phyloP scores from a whole-genome alignment of 768 basidiomycete genomes.

The Mycena galericulata region DNA sequence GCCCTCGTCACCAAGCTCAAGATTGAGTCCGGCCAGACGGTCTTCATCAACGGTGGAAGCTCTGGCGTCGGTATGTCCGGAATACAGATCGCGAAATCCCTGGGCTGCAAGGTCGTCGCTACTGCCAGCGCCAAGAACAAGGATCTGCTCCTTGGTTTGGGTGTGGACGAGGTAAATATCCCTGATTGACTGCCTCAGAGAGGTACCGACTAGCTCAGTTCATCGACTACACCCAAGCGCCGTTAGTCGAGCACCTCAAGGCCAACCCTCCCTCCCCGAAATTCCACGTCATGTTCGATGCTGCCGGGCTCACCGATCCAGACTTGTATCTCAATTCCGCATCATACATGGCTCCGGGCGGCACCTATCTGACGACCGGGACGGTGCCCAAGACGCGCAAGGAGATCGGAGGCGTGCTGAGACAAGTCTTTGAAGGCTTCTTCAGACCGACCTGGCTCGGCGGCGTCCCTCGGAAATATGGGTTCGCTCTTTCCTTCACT shows the following conservation, averaged over 20 bases:
- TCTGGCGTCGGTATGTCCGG: conserved; percentile 75
- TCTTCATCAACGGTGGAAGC: conserved; percentile 80
- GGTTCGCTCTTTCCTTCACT: conserved; percentile 47
- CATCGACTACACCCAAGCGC: conserved; percentile 69
- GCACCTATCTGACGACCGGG: conserved; percentile 65
- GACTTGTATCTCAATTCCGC: conserved; percentile 61
- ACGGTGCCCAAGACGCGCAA: conserved; percentile 51
- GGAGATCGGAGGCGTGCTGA: conserved; percentile 48
- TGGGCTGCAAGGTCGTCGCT: conserved; percentile 67
- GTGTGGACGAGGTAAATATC: conserved; percentile 67
- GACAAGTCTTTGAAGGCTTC: conserved; percentile 48
- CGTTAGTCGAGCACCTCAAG: conserved; percentile 59
- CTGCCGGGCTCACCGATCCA: conserved; percentile 61
- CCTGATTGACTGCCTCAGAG: neutral
- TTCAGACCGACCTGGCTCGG: conserved; percentile 64
- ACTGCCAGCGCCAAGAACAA: conserved; percentile 72
- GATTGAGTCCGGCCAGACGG: conserved; percentile 66
- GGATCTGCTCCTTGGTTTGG: conserved; percentile 64
- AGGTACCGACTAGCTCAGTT: conserved; percentile 48
- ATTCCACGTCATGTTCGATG: conserved; percentile 72
- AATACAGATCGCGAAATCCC: conserved; percentile 78
- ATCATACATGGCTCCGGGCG: conserved; percentile 66
- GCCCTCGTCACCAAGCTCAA: conserved; percentile 57
- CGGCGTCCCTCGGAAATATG: conserved; percentile 59
- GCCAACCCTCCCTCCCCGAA: conserved; percentile 59